These are phyloP conservation scores for Bruguiera parviflora DNA, from an alignment of 345 rosid genomes.

Conservation along the genomic window DNA sequence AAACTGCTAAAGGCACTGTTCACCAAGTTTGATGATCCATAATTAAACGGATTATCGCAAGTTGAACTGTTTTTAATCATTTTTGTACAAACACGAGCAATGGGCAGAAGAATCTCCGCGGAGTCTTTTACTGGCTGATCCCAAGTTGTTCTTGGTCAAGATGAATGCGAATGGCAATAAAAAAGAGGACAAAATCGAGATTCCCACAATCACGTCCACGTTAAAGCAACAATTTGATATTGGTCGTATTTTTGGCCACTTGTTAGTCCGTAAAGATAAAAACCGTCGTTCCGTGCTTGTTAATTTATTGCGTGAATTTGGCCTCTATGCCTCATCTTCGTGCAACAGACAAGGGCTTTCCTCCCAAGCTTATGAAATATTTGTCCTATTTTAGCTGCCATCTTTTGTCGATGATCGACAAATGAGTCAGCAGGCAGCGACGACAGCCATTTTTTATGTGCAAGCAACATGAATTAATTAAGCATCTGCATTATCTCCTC, in stretches of 20 bases:
- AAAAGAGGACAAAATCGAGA: conserved; percentile 28
- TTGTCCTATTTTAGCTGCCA: background rate
- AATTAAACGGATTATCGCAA: background rate
- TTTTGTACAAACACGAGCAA: background rate
- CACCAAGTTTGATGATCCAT: background rate
- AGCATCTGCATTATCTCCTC: too few relatives aligned
- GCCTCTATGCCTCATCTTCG: background rate
- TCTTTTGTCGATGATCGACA: too few relatives aligned
- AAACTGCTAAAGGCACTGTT: background rate
- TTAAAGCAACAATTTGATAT: background rate
- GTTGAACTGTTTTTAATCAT: conserved; percentile 8
- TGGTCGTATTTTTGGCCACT: conserved; percentile 12
- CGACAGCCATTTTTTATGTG: too few relatives aligned
- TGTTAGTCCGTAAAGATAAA: conserved; percentile 9
- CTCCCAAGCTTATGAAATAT: background rate
- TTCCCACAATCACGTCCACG: conserved; percentile 21
- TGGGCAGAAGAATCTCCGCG: conserved; percentile 11
- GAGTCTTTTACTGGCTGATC: conserved; percentile 21
- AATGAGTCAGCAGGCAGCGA: too few relatives aligned
- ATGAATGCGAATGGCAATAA: background rate
- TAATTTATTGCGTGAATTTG: background rate
- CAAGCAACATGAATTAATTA: too few relatives aligned
- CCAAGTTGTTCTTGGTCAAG: background rate
- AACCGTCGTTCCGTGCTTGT: background rate
- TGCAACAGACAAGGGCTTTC: background rate